Conservation (phyloP, 306 rosid species). For the Pueraria montana region DNA sequence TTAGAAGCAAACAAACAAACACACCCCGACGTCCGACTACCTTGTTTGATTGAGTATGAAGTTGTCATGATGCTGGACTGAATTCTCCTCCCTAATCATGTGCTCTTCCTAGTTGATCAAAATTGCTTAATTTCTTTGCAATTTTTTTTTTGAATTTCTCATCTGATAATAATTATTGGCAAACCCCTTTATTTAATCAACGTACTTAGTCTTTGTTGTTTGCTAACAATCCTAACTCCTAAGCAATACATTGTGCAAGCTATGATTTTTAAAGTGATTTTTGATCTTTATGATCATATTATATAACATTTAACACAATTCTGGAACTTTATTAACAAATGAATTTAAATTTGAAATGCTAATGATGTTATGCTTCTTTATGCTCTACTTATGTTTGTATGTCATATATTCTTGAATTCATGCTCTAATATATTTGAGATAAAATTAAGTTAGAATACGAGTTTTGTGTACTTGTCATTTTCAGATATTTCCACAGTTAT, state of each 20-base stretch:
- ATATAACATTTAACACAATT: not conserved
- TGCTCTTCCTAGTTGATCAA: constrained; percentile 8
- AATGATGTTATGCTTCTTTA: constrained; percentile 37
- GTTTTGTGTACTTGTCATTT: not conserved
- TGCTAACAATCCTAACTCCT: not conserved
- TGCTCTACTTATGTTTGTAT: not conserved
- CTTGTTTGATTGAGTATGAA: not conserved
- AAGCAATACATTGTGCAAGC: not conserved
- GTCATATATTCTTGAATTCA: constrained; percentile 29
- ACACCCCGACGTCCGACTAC: not conserved
- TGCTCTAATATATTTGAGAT: not conserved
- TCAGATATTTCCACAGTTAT: constrained; percentile 10
- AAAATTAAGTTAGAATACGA: constrained; percentile 25
- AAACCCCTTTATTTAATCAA: not conserved
- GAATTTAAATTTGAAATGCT: constrained; percentile 30
- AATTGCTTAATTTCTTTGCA: constrained; percentile 24
- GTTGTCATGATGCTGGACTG: constrained; percentile 12
- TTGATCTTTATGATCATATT: constrained; percentile 7
- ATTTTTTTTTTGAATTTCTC: not conserved
- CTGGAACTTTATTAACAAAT: not conserved
- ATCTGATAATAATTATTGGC: too few species aligned
- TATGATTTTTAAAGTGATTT: not conserved
- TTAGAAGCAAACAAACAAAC: not conserved
- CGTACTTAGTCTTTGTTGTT: not conserved
- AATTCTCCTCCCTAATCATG: not conserved